Percentiles rank a stretch among this genome's conserved stretches.
phyloP scores from a whole-genome alignment of 352 stramenopile genomes.

The Phytophthora melonis region DNA sequence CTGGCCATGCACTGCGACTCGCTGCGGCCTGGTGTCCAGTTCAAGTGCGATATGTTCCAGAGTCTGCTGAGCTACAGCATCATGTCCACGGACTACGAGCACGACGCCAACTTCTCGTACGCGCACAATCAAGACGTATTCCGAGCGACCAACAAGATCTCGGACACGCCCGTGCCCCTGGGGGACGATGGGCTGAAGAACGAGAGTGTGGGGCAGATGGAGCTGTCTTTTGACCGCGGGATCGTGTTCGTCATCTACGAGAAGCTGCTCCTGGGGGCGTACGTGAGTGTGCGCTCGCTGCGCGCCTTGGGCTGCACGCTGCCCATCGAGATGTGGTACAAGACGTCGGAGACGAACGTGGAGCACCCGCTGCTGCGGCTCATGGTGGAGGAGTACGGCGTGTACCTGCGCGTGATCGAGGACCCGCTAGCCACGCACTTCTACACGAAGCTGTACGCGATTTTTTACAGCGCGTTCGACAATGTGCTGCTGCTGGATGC shows the following conservation, averaged over 20 bases:
- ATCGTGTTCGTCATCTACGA: slow-evolving; percentile 75
- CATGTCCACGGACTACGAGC: slow-evolving; percentile 60
- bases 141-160: slow-evolving; percentile 34
- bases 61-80: slow-evolving; percentile 65
- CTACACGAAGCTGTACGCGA: slow-evolving; percentile 64
- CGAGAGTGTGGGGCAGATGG: slow-evolving; percentile 36
- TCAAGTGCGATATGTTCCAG: slow-evolving; percentile 68
- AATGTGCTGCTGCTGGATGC: slow-evolving; percentile 65
- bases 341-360: slow-evolving; percentile 45
- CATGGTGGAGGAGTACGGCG: slow-evolving; percentile 48
- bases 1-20: slow-evolving; percentile 77
- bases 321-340: slow-evolving; percentile 72
- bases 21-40: slow-evolving; percentile 47
- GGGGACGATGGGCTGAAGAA: slow-evolving; percentile 39
- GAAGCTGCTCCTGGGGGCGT: slow-evolving; percentile 64
- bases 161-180: slow-evolving; percentile 39
- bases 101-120: slow-evolving; percentile 58
- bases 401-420: slow-evolving; percentile 58
- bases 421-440: slow-evolving; percentile 54
- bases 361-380: slow-evolving; percentile 50
- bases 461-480: slow-evolving; percentile 68
- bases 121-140: slow-evolving; percentile 35
- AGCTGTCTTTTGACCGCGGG: slow-evolving; percentile 49
- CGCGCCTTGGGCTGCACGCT: slow-evolving; percentile 54
- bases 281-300: slow-evolving; percentile 63